Evolutionary conservation across 2,329 filamentous ascomycete species (phyloP).

Genomic region (Ophiosphaerella narmari): DNA sequence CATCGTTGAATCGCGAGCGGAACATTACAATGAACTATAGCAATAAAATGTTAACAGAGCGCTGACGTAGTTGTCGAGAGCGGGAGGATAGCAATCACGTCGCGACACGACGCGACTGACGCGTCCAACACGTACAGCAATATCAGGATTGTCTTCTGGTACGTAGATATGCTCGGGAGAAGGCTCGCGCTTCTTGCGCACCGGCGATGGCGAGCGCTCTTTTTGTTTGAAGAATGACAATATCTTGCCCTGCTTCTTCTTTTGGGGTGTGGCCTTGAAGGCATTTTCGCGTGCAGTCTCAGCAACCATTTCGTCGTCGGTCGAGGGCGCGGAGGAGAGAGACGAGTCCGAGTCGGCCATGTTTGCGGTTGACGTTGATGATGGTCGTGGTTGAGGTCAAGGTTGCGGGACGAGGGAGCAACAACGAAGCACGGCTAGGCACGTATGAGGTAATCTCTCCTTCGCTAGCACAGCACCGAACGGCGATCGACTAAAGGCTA

Average conservation of each 20-base stretch:
- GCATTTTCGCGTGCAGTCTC: constrained; percentile 28
- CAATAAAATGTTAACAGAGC: constrained; percentile 38
- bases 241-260: constrained; percentile 43
- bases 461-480: constrained; percentile 38
- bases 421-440: constrained; percentile 34
- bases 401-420: constrained; percentile 28
- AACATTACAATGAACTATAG: constrained; percentile 96
- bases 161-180: constrained; percentile 91
- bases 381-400: constrained; percentile 27
- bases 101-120: constrained; percentile 45
- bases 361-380: constrained; percentile 35
- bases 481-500: constrained; percentile 17
- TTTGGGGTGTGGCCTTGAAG: constrained; percentile 29
- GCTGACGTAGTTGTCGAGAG: constrained; percentile 31
- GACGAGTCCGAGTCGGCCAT: constrained; percentile 62
- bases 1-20: constrained; percentile 87
- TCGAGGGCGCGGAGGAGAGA: constrained; percentile 63
- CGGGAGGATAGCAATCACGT: constrained; percentile 19
- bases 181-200: constrained; percentile 75
- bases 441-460: constrained; percentile 44
- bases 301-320: constrained; percentile 59
- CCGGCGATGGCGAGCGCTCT: constrained; percentile 48
- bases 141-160: constrained; percentile 86
- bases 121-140: constrained; percentile 73
- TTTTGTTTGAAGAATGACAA: constrained; percentile 50